Evolutionary conservation across 164 flowering plant genomes (phyloP), one percentile per base, ranked within the genome.

Genomic region (Chimonanthus praecox): DNA sequence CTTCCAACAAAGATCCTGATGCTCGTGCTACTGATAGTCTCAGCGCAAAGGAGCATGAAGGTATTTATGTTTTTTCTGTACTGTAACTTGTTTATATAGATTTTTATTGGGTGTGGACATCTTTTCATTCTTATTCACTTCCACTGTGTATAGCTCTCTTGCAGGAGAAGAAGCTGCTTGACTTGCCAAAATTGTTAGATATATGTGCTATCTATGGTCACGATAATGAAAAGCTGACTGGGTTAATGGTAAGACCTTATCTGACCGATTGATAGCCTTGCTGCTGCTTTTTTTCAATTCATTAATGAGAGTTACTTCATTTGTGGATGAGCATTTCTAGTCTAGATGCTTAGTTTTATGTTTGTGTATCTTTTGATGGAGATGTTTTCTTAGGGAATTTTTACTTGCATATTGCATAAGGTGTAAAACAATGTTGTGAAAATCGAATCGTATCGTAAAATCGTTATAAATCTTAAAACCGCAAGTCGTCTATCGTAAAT

Each of bases 201-300:
- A 85, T 90, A 73, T 96, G 99, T 87, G 99, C 98, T 62, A 84
- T 94, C 69, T 96, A 89, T 84, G 92, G 92, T 72, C 93, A 82
- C 81, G 97, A 91, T 73, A 96, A 96, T 84, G 88, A 87, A 82
- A 92, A 91, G 72, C 75, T 96, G 76, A 87, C 97, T 50, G 82
- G 75, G 79, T 72, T 64, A 54, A 71, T 96, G 87, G 99, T 96
- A 84, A 81, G 87, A 67, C 58, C 18, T 64, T 66, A 54, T 69
- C 43, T 6, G 48, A 50, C 46, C 61, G 60, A 6, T 47, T 71
- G 49, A 18, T 73, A 54, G 48, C 58, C 58, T 49, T 45, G 64
- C 66, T 48, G 49, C 18, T 76, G 68, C 7, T 10, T 13, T 33
- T 33, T 33, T 33, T 33, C 2, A 33, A 33, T 33, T 33, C 33